Conservation (phyloP, 345 rosid genomes). For the Litchi chinensis region DNA sequence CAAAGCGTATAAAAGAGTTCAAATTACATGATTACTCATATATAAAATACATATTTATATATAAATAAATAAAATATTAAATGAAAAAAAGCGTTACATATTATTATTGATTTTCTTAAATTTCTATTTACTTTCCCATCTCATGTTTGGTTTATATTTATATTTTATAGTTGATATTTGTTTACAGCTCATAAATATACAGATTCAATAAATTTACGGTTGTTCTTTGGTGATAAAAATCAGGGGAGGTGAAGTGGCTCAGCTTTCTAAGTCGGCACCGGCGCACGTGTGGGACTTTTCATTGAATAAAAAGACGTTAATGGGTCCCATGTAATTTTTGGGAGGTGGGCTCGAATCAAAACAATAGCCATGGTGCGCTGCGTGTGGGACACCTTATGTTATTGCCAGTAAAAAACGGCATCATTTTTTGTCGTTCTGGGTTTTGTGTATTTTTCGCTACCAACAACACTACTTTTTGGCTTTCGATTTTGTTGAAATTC, state of each 20-base stretch:
- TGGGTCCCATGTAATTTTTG: constrained; percentile 10
- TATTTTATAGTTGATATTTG: not conserved
- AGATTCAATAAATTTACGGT: not conserved
- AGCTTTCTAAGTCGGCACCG: constrained; percentile 29
- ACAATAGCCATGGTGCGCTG: not conserved
- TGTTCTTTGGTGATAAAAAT: not conserved
- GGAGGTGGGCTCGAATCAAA: not conserved
- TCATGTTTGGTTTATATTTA: not conserved
- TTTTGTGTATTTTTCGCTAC: too few species aligned
- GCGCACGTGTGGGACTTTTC: constrained; percentile 55
- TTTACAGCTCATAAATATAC: constrained; percentile 1
- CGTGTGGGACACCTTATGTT: constrained; percentile 5
- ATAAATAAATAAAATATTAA: not conserved
- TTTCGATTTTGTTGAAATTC: not conserved
- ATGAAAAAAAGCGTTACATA: not conserved
- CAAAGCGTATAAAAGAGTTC: constrained; percentile 19
- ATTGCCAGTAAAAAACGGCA: not conserved
- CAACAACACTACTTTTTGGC: not conserved
- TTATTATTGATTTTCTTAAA: not conserved
- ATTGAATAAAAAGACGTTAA: constrained; percentile 24
- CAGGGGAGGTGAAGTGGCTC: constrained; percentile 34
- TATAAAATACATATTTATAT: constrained; percentile 17
- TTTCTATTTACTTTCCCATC: not conserved
- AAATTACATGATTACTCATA: constrained; percentile 21
- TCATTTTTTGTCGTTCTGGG: not conserved